Base-by-base conservation (phyloP, 2,329 filamentous ascomycete genomes). In the Zymoseptoria ardabiliae region DNA sequence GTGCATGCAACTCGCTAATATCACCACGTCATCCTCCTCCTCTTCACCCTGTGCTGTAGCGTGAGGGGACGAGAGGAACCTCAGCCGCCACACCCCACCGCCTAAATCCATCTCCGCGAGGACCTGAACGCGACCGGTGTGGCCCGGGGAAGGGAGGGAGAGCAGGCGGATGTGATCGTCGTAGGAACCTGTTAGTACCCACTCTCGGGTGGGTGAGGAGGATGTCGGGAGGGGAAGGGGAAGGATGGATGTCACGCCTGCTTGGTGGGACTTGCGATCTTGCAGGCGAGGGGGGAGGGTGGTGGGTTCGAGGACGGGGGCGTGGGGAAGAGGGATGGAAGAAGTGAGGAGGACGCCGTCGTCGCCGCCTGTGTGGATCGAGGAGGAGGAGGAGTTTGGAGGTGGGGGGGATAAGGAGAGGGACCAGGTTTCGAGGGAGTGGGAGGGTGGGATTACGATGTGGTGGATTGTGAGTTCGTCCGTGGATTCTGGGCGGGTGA, bases 1-100 rank as follows among this genome's bases (percentile, higher is more conserved):
- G 76, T 97, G 89, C 93, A 97, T 97, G 70, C 94, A 97, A 52
- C 91, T 96, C 17, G 87, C 92, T 49, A 97, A 77, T n/a, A 95
- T 75, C 51, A 80, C 71, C 53, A 78, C 78, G 19, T n/a, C n/a
- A n/a, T 41, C 35, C 35, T 17, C 35, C 10, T 4, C 11, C 17
- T 17, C 30, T 4, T 9, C 35, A 17, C 4, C 35, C 17, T 13
- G 5, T 4, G 11, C 17, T 4, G 11, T 6, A 13, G n/a, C n/a
- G n/a, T n/a, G n/a, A n/a, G 35, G 2, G 11, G 10, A 41, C 11
- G 35, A 41, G 9, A 91, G 74, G 48, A 88, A 67, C 70, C 89
- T 89, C 57, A 97, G 72, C 58, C 93, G 81, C 91, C 94, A 99
- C 2, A 97, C 93, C 1, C 92, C 92, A 22, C 89, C 91, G 2